Evolutionary conservation across 495 filamentous ascomycete species (phyloP).

Genomic region (Lentithecium fluviatile): DNA sequence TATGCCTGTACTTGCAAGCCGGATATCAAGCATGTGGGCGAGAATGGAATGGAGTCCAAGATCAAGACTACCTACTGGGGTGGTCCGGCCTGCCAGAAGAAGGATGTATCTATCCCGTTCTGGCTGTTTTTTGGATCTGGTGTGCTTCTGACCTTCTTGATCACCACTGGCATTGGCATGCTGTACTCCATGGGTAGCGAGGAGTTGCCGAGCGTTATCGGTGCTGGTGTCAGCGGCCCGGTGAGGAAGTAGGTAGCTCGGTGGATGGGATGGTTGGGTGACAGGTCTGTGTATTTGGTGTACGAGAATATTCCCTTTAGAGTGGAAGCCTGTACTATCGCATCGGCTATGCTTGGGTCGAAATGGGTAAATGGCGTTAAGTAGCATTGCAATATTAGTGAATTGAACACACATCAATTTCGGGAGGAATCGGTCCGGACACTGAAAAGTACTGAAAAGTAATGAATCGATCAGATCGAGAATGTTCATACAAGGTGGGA

Average conservation of each 20-base stretch:
- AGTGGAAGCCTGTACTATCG: slow-evolving; percentile 6
- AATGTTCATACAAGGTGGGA: background rate
- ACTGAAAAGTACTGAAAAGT: too few species aligned
- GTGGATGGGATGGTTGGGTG: too few species aligned
- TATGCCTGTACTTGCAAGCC: slow-evolving; percentile 71
- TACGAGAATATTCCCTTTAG: slow-evolving; percentile 18
- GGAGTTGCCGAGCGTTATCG: slow-evolving; percentile 41
- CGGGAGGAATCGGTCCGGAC: too few species aligned
- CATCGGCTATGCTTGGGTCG: background rate
- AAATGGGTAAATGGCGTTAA: slow-evolving; percentile 4
- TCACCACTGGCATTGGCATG: slow-evolving; percentile 68
- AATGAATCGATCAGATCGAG: background rate
- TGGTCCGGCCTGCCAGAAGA: slow-evolving; percentile 86
- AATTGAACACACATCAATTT: background rate
- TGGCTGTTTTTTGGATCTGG: slow-evolving; percentile 75
- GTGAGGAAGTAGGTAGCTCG: slow-evolving; percentile 35
- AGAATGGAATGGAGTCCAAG: slow-evolving; percentile 46
- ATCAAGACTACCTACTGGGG: slow-evolving; percentile 66
- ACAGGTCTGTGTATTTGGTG: slow-evolving; percentile 25
- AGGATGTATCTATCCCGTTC: slow-evolving; percentile 82
- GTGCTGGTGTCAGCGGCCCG: slow-evolving; percentile 39
- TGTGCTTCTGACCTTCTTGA: slow-evolving; percentile 59
- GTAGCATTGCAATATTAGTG: background rate
- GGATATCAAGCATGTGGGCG: slow-evolving; percentile 48
- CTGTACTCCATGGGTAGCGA: slow-evolving; percentile 71